Evolutionary conservation across 2,329 filamentous ascomycete species (phyloP).

Genomic region (Tolypocladium ovalisporum): DNA sequence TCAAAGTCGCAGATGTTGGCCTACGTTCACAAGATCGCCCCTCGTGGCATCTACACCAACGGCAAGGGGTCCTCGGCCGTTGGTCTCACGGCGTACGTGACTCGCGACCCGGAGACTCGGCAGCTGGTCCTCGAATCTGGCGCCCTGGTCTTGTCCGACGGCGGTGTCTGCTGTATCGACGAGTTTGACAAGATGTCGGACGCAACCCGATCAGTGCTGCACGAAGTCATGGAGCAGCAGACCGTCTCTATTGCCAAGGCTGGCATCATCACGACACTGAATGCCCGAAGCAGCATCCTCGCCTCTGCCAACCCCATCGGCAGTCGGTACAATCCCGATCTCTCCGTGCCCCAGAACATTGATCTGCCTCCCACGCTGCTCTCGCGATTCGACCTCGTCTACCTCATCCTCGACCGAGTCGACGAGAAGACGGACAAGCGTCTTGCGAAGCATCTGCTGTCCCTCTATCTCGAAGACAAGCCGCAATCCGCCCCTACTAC

Average conservation of each 20-base stretch:
- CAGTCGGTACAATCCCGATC: slow-evolving; percentile 91
- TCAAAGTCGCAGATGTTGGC: slow-evolving; percentile 89
- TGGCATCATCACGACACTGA: slow-evolving; percentile 92
- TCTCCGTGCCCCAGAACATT: slow-evolving; percentile 96
- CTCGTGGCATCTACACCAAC: slow-evolving; percentile 72
- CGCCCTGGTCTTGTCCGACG: slow-evolving; percentile 68
- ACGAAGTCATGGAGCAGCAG: slow-evolving; percentile 85
- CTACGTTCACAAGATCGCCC: slow-evolving; percentile 96
- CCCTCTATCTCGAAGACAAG: slow-evolving; percentile 92
- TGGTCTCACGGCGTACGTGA: slow-evolving; percentile 72
- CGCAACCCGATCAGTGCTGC: slow-evolving; percentile 65
- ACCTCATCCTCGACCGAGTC: slow-evolving; percentile 86
- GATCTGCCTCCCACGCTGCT: slow-evolving; percentile 90
- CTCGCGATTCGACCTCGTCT: slow-evolving; percentile 93
- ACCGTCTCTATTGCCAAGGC: slow-evolving; percentile 81
- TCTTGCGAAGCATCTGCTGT: slow-evolving; percentile 82
- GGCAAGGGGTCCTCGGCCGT: slow-evolving; percentile 74
- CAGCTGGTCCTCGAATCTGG: slow-evolving; percentile 74
- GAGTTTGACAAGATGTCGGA: slow-evolving; percentile 85
- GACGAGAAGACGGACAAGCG: slow-evolving; percentile 85
- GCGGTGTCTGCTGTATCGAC: slow-evolving; percentile 75
- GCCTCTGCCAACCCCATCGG: slow-evolving; percentile 97
- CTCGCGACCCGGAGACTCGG: slow-evolving; percentile 68
- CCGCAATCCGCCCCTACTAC: slow-evolving; percentile 69
- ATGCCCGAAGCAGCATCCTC: slow-evolving; percentile 88